These are phyloP conservation scores for Talaromyces pinophilus DNA, from an alignment of 2,329 filamentous ascomycete species.

Conservation along the genomic window DNA sequence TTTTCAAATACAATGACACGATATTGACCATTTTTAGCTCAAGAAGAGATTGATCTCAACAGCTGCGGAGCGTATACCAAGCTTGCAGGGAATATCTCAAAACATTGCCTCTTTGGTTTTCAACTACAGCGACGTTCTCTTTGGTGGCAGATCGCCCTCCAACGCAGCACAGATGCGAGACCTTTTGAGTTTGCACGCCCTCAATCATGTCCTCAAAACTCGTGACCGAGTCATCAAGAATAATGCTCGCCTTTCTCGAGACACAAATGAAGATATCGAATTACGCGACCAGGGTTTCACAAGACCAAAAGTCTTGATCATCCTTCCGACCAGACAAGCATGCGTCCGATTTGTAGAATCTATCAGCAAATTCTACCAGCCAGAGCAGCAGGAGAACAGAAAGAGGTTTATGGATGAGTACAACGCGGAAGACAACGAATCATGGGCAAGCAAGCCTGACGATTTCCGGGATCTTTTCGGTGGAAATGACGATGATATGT, in stretches of 20 bases:
- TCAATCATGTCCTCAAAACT: conserved; percentile 94
- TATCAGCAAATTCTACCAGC: conserved; percentile 73
- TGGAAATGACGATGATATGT: conserved; percentile 97
- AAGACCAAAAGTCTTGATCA: conserved; percentile 85
- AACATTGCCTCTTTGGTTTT: conserved; percentile 72
- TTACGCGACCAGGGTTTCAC: conserved; percentile 94
- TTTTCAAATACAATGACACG: neutral
- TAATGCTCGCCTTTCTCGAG: conserved; percentile 73
- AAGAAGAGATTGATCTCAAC: conserved; percentile 68
- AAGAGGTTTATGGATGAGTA: conserved; percentile 89
- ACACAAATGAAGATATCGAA: conserved; percentile 68
- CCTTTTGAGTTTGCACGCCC: conserved; percentile 74
- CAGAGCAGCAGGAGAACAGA: conserved; percentile 92
- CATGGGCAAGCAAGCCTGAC: conserved; percentile 72
- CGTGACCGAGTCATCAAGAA: conserved; percentile 91
- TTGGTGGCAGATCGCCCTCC: conserved; percentile 67
- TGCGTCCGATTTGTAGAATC: conserved; percentile 76
- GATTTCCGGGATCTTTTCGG: conserved; percentile 89
- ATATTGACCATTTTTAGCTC: conserved; percentile 54
- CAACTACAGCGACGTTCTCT: conserved; percentile 77
- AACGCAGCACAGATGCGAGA: conserved; percentile 71
- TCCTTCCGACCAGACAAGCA: conserved; percentile 84
- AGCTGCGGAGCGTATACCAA: conserved; percentile 55
- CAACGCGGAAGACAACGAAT: conserved; percentile 66
- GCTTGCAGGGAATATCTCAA: conserved; percentile 64